These are phyloP conservation scores for Russula lepida DNA, from an alignment of 768 basidiomycete genomes.

Conservation along the genomic window DNA sequence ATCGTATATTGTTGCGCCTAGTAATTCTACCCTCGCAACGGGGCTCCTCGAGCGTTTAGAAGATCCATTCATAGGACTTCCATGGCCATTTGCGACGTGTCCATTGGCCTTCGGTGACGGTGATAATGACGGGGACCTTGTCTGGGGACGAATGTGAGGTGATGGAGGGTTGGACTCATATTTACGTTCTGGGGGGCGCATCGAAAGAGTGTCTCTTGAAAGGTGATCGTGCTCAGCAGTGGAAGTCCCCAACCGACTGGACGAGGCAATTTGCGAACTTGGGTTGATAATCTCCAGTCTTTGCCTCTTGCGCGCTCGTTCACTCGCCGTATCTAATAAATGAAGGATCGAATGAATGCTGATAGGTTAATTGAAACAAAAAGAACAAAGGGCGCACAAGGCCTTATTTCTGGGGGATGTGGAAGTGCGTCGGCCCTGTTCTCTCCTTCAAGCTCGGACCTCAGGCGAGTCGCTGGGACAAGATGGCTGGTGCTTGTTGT, in stretches of 20 bases:
- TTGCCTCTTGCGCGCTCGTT: slow-evolving; percentile 58
- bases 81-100: slow-evolving; percentile 30
- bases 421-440: slow-evolving; percentile 13
- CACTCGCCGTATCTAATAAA: slow-evolving; percentile 16
- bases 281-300: slow-evolving; percentile 40
- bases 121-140: slow-evolving; percentile 16
- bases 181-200: slow-evolving; percentile 20
- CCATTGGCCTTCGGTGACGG: slow-evolving; percentile 17
- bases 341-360: background rate
- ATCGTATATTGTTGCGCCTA: slow-evolving; percentile 69
- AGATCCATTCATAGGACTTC: slow-evolving; percentile 32
- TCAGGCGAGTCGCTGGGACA: slow-evolving; percentile 20
- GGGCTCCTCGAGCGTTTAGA: slow-evolving; percentile 40
- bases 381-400: slow-evolving; percentile 9
- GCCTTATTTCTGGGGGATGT: slow-evolving; percentile 2
- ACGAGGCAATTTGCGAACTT: slow-evolving; percentile 31
- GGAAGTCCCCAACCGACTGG: slow-evolving; percentile 24
- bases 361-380: background rate
- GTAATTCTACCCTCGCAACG: slow-evolving; percentile 55
- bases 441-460: slow-evolving; percentile 22
- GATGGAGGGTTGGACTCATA: slow-evolving; percentile 16
- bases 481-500: slow-evolving; percentile 15
- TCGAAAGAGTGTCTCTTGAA: slow-evolving; percentile 16
- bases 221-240: slow-evolving; percentile 21
- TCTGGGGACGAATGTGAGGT: slow-evolving; percentile 6